Conservation (phyloP, 192 early-diverging fungal genomes). For the Coemansia biformis region DNA sequence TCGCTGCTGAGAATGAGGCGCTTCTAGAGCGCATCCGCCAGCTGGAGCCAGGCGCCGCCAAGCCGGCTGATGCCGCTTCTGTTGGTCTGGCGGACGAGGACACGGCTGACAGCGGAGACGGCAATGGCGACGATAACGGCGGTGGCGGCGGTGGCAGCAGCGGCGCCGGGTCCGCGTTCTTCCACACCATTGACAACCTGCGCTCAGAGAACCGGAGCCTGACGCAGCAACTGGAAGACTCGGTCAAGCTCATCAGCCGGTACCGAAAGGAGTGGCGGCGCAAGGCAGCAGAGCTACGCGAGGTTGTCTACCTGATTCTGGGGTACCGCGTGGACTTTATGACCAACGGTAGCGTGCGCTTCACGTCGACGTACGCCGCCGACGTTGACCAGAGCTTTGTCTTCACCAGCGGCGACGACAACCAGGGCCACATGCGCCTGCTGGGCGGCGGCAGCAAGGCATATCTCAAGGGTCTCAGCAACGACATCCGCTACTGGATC, state of each 20-base stretch:
- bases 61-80: constrained; percentile 1
- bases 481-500: constrained; percentile 62
- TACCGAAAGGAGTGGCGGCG: constrained; percentile 64
- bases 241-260: constrained; percentile 62
- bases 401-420: constrained; percentile 56
- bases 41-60: constrained; percentile 5
- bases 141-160: too few species aligned
- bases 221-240: constrained; percentile 52
- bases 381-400: constrained; percentile 64
- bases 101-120: background rate
- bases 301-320: constrained; percentile 66
- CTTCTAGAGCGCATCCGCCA: constrained; percentile 49
- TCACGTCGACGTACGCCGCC: constrained; percentile 65
- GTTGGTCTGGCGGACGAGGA: background rate
- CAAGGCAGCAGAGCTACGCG: constrained; percentile 68
- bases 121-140: too few species aligned
- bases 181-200: constrained; percentile 49
- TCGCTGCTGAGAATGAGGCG: constrained; percentile 64
- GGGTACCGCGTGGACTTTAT: constrained; percentile 67
- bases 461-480: constrained; percentile 54
- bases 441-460: constrained; percentile 62
- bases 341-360: constrained; percentile 65
- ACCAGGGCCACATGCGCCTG: constrained; percentile 64
- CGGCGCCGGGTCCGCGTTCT: constrained; percentile 18
- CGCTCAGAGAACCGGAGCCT: constrained; percentile 56